Evolutionary conservation across 2,329 filamentous ascomycete species (phyloP).

Genomic region (Simplicillium aogashimaense): DNA sequence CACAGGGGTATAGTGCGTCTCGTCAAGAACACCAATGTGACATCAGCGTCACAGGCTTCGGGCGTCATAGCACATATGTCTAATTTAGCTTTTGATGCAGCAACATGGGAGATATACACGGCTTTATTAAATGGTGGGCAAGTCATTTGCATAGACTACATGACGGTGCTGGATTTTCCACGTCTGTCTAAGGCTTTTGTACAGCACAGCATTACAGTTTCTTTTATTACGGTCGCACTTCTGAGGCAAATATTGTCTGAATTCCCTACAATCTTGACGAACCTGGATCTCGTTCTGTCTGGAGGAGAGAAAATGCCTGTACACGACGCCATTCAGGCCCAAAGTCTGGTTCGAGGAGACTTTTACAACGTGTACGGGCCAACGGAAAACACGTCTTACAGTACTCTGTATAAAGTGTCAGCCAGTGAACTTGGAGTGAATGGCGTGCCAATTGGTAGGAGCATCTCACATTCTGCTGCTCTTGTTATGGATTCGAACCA

Average conservation of each 20-base stretch:
- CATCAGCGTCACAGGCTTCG: background rate
- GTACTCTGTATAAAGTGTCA: constrained; percentile 7
- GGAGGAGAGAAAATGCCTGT: constrained; percentile 16
- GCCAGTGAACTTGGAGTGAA: constrained; percentile 3
- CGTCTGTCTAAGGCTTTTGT: constrained; percentile 6
- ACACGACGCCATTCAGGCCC: constrained; percentile 2
- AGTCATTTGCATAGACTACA: constrained; percentile 9
- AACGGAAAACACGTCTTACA: constrained; percentile 12
- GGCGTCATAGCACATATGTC: constrained; percentile 3
- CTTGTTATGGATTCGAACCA: constrained; percentile 10
- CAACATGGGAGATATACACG: constrained; percentile 7
- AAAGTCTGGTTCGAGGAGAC: background rate
- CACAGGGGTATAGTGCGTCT: constrained; percentile 9
- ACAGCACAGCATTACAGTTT: constrained; percentile 24
- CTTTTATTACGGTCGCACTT: constrained; percentile 11
- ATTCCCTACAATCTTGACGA: constrained; percentile 21
- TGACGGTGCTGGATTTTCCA: constrained; percentile 4
- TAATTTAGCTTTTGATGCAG: constrained; percentile 9
- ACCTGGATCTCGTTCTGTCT: constrained; percentile 24
- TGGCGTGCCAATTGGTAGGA: constrained; percentile 13
- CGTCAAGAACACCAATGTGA: constrained; percentile 1
- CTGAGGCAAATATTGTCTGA: constrained; percentile 13
- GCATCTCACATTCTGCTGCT: constrained; percentile 12
- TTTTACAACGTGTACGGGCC: constrained; percentile 14
- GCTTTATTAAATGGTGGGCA: constrained; percentile 9